These are phyloP conservation scores for Furcasterigmium furcatum DNA, from an alignment of 2,329 filamentous ascomycete species.

Conservation along the genomic window DNA sequence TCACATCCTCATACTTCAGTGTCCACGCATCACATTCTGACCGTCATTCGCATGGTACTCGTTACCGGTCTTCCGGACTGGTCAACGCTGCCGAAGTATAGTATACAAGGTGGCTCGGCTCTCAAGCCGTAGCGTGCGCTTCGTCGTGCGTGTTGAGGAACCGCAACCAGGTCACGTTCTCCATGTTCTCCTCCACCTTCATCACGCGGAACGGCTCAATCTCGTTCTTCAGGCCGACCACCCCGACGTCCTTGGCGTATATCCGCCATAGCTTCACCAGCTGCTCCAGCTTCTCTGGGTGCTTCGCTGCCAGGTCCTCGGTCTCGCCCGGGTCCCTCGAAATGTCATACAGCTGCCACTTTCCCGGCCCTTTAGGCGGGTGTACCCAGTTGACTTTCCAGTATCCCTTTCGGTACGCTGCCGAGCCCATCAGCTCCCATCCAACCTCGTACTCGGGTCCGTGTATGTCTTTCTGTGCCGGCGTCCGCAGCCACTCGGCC, in stretches of 20 bases:
- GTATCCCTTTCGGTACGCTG: conserved; percentile 49
- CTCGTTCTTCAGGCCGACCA: not conserved
- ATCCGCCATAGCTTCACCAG: conserved; percentile 53
- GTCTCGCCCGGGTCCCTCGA: conserved; percentile 47
- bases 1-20: too few species aligned
- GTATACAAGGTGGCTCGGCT: too few species aligned
- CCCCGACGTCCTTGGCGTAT: conserved; percentile 28
- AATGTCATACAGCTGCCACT: conserved; percentile 56
- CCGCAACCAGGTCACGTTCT: too few species aligned
- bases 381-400: conserved; percentile 58
- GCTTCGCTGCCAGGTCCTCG: conserved; percentile 34
- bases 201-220: not conserved
- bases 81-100: too few species aligned
- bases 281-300: conserved; percentile 39
- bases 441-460: conserved; percentile 46
- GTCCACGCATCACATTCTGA: too few species aligned
- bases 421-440: conserved; percentile 52
- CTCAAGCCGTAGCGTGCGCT: too few species aligned
- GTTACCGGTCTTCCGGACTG: too few species aligned
- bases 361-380: conserved; percentile 42
- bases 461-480: conserved; percentile 34
- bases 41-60: too few species aligned
- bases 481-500: conserved; percentile 31
- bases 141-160: too few species aligned
- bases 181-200: too few species aligned